Conservation (phyloP, 2,329 filamentous ascomycete species). For the Xylogone sp. region DNA sequence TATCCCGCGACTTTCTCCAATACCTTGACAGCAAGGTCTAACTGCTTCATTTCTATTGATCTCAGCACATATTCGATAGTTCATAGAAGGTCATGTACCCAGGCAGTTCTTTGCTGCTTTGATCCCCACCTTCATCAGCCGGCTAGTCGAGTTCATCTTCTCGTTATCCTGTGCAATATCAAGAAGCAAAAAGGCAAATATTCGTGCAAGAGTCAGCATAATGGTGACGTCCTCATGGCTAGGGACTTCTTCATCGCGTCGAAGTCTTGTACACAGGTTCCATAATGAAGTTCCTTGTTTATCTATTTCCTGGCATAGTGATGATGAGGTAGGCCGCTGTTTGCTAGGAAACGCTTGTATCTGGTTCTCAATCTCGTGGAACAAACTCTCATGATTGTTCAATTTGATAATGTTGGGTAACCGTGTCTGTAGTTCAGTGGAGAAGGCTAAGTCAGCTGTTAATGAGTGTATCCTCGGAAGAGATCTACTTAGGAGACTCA, state of each 20-base stretch:
- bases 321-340: slow-evolving; percentile 22
- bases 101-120: slow-evolving; percentile 63
- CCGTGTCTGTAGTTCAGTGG: slow-evolving; percentile 17
- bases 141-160: slow-evolving; percentile 34
- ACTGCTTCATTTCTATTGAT: slow-evolving; percentile 33
- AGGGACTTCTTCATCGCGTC: slow-evolving; percentile 29
- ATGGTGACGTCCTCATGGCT: slow-evolving; percentile 14
- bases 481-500: slow-evolving; percentile 16
- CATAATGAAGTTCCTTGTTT: slow-evolving; percentile 55
- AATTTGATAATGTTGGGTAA: slow-evolving; percentile 14
- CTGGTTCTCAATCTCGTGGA: slow-evolving; percentile 37
- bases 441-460: slow-evolving; percentile 18
- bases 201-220: slow-evolving; percentile 32
- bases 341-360: slow-evolving; percentile 31
- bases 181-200: slow-evolving; percentile 65
- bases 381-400: slow-evolving; percentile 23
- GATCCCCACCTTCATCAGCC: slow-evolving; percentile 64
- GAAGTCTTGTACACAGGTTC: slow-evolving; percentile 60
- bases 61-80: slow-evolving; percentile 3
- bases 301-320: slow-evolving; percentile 48
- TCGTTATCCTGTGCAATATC: slow-evolving; percentile 46
- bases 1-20: slow-evolving; percentile 63
- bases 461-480: slow-evolving; percentile 12
- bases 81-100: slow-evolving; percentile 34
- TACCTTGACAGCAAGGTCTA: slow-evolving; percentile 54